A percentile compares a stretch with the other conserved stretches of the same genome.
phyloP scores from a whole-genome alignment of 805 yeast species.

The Lipomyces spencermartinsiae region DNA sequence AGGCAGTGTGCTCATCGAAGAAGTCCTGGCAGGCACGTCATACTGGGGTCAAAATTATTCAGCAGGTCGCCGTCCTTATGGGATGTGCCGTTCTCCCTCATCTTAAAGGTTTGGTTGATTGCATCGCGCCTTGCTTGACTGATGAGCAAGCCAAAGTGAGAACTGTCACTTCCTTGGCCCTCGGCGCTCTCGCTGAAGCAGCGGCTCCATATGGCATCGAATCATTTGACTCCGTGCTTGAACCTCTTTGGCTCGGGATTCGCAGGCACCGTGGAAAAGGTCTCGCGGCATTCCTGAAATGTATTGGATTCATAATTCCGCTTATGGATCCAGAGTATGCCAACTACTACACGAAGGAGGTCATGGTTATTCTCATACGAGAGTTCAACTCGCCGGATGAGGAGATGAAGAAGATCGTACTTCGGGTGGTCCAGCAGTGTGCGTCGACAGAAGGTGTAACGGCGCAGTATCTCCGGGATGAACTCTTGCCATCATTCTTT shows the following conservation, averaged over 20 bases:
- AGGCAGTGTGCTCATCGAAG: constrained; percentile 77
- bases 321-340: constrained; percentile 86
- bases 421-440: constrained; percentile 71
- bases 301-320: constrained; percentile 81
- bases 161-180: constrained; percentile 70
- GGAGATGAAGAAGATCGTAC: constrained; percentile 78
- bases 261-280: constrained; percentile 77
- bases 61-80: constrained; percentile 69
- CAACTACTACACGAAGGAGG: constrained; percentile 75
- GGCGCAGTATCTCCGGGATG: constrained; percentile 55
- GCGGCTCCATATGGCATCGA: constrained; percentile 90
- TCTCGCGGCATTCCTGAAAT: constrained; percentile 75
- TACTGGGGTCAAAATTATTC: constrained; percentile 78
- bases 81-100: constrained; percentile 82
- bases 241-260: constrained; percentile 82
- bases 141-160: constrained; percentile 76
- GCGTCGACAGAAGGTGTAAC: constrained; percentile 64
- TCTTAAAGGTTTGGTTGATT: constrained; percentile 65
- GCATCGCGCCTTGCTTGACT: constrained; percentile 61
- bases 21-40: constrained; percentile 83
- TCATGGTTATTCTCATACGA: constrained; percentile 67
- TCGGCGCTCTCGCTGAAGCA: constrained; percentile 79
- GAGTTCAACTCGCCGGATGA: constrained; percentile 86
- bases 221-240: constrained; percentile 74
- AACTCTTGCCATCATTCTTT: constrained; percentile 68